Conservation (phyloP, 2,329 filamentous ascomycete species). For the Fusarium citri region DNA sequence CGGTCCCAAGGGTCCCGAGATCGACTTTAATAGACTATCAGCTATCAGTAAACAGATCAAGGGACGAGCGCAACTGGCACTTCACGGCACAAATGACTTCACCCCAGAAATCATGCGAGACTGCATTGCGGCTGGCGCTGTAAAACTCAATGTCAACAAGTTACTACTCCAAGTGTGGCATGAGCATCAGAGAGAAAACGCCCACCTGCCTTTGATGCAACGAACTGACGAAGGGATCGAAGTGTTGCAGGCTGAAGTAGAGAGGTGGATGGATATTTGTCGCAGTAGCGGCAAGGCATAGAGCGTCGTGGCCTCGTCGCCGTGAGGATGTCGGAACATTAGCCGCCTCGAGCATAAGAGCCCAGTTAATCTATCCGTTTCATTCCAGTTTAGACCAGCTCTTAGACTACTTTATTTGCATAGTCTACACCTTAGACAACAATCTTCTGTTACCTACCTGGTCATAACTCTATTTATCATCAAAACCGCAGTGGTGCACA, state of each 20-base stretch:
- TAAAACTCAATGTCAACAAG: conserved; percentile 70
- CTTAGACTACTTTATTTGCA: not conserved
- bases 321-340: too few relatives aligned
- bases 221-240: conserved; percentile 28
- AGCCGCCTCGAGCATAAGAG: not conserved
- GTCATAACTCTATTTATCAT: not conserved
- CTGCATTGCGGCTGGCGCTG: conserved; percentile 64
- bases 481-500: too few relatives aligned
- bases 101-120: conserved; percentile 59
- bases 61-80: conserved; percentile 57
- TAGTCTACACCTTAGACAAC: not conserved
- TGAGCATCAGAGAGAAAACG: conserved; percentile 7
- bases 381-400: too few relatives aligned
- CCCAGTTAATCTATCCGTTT: too few relatives aligned
- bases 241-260: conserved; percentile 29
- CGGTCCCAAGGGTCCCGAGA: conserved; percentile 70
- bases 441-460: not conserved
- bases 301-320: too few relatives aligned
- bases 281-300: conserved; percentile 32
- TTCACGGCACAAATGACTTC: conserved; percentile 70
- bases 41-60: conserved; percentile 48
- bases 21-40: conserved; percentile 64
- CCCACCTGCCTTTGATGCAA: conserved; percentile 10
- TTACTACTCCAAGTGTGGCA: conserved; percentile 55
- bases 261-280: conserved; percentile 37